Conservation (phyloP, 164 flowering plant species). For the Saururus chinensis region DNA sequence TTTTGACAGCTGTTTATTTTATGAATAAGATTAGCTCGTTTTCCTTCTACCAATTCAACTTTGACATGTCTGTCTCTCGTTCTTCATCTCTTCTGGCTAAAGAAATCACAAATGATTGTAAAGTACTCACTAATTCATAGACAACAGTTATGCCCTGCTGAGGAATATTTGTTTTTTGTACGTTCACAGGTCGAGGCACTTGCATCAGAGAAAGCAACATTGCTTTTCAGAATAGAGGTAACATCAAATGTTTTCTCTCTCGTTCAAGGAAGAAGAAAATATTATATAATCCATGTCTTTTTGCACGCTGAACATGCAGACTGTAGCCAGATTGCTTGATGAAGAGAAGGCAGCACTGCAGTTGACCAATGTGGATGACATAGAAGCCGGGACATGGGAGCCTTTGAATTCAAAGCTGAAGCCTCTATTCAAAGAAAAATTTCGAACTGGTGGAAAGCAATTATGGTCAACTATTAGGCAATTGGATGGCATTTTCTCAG, state of each 20-base stretch:
- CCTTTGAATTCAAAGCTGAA: constrained; percentile 29
- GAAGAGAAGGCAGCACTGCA: constrained; percentile 37
- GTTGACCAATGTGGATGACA: constrained; percentile 37
- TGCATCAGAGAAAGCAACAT: constrained; percentile 82
- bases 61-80: neutral
- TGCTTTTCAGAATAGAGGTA: constrained; percentile 87
- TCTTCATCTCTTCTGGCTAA: neutral
- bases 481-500: constrained; percentile 56
- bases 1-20: neutral
- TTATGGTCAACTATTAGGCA: constrained; percentile 56
- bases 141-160: too few relatives aligned
- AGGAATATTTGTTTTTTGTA: neutral
- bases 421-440: constrained; percentile 39
- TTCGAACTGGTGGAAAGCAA: constrained; percentile 52
- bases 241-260: neutral
- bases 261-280: too few relatives aligned
- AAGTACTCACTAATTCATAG: too few relatives aligned
- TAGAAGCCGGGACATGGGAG: constrained; percentile 58
- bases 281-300: too few relatives aligned
- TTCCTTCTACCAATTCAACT: neutral
- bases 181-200: constrained; percentile 67
- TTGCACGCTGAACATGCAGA: constrained; percentile 25
- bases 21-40: neutral
- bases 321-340: constrained; percentile 59
- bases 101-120: too few relatives aligned